Base-by-base conservation (phyloP, 2,329 filamentous ascomycete genomes). In the Cladophialophora chaetospira region DNA sequence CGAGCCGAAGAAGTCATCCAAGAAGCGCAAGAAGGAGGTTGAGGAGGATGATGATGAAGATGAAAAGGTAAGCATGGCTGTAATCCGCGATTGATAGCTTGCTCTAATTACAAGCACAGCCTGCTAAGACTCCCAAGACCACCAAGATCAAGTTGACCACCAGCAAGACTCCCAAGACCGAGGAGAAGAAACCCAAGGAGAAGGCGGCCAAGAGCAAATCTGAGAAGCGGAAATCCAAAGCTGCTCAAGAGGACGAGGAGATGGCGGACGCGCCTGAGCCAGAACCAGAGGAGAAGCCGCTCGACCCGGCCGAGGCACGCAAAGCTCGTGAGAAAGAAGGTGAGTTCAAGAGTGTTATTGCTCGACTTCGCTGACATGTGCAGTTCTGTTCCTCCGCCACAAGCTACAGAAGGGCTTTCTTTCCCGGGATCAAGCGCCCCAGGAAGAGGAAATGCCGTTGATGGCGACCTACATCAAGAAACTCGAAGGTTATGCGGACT, bases 361-460 rank as follows among this genome's bases (percentile, higher is more conserved):
- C 21, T 10, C n/a, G 10, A 9, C 26, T 6, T 5, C 31, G 42
- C 63, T 70, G 62, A 70, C 43, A 15, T 26, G 38, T 52, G 2
- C 50, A 83, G 91, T 99, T n/a, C 78, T 97, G 28, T 97, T 95
- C 73, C 82, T 97, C 35, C 88, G 94, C 62, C 93, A 99, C 75
- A 91, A 92, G 72, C 85, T 99, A 29, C 94, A 99, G 71, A 95
- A 96, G 72, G 92, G 92, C 0, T 91, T 99, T 67, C 80, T 99
- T 40, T 89, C 88, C 19, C 84, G 89, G 57, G 91, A 96, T 64
- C 84, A 89, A 65, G 83, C 87, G 46, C 92, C 93, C n/a, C 88
- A 92, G 73, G 89, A 91, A 66, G 86, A 91, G 21, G 79, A 79
- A 57, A 78, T 78, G 76, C 71, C 70, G 0, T 64, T 69, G 29